Conservation (phyloP, 2,329 filamentous ascomycete genomes). For the Sporothrix globosa region DNA sequence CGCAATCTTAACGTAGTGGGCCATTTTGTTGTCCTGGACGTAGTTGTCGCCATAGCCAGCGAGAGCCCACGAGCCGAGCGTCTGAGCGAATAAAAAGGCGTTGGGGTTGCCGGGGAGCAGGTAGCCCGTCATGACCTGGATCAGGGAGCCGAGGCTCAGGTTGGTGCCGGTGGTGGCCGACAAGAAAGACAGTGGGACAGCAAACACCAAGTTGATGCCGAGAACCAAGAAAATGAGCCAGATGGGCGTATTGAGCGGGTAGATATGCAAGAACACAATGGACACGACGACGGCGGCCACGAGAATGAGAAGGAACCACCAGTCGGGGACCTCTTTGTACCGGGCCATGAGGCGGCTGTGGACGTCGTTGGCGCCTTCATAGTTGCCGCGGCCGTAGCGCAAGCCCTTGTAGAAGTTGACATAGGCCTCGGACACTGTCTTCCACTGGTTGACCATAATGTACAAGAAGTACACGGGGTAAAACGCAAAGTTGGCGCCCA, state of each 20-base stretch:
- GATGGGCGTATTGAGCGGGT: constrained; percentile 42
- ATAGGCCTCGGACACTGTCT: constrained; percentile 45
- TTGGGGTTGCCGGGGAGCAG: constrained; percentile 41
- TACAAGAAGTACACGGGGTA: constrained; percentile 51
- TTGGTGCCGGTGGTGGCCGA: constrained; percentile 52
- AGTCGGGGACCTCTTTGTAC: constrained; percentile 54
- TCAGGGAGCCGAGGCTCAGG: constrained; percentile 47
- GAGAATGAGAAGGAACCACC: constrained; percentile 53
- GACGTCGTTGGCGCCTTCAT: constrained; percentile 49
- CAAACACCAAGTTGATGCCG: constrained; percentile 48
- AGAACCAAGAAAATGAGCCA: constrained; percentile 44
- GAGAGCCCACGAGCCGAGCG: constrained; percentile 48
- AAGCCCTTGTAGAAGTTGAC: constrained; percentile 48
- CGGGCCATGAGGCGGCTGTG: constrained; percentile 50
- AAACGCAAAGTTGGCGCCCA: constrained; percentile 50
- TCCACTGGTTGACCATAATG: constrained; percentile 50
- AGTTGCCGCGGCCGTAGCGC: constrained; percentile 47
- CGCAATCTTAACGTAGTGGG: constrained; percentile 49
- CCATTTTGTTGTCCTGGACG: constrained; percentile 48
- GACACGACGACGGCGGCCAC: constrained; percentile 39
- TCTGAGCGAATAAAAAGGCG: constrained; percentile 48
- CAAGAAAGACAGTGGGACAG: constrained; percentile 50
- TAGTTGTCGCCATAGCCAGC: constrained; percentile 50
- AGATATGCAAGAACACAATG: constrained; percentile 44
- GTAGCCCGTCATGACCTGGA: constrained; percentile 50